These are phyloP conservation scores for Thielaviopsis populi DNA, from an alignment of 2,329 filamentous ascomycete genomes.

Conservation along the genomic window DNA sequence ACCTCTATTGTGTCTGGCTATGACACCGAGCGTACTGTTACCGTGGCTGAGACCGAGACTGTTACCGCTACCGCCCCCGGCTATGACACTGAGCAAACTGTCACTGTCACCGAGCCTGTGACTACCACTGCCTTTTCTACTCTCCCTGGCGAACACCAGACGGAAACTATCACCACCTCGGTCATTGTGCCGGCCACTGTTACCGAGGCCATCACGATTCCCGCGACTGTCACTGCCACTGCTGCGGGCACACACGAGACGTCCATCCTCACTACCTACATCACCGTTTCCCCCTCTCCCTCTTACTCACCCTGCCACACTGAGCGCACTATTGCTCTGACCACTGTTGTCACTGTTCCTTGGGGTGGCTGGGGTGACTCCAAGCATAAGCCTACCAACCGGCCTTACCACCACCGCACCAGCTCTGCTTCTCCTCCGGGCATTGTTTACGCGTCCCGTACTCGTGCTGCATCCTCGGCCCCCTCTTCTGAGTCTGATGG, in stretches of 20 bases:
- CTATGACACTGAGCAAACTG: constrained; percentile 26
- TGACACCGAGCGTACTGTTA: constrained; percentile 19
- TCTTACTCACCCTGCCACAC: constrained; percentile 5
- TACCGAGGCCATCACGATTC: constrained; percentile 11
- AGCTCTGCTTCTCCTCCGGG: not conserved
- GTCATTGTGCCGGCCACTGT: constrained; percentile 14
- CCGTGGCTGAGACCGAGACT: constrained; percentile 19
- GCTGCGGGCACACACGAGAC: constrained; percentile 11
- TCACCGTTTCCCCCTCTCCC: constrained; percentile 13
- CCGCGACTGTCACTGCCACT: constrained; percentile 14
- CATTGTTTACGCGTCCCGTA: not conserved
- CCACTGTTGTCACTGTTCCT: constrained; percentile 15
- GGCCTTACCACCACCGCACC: not conserved
- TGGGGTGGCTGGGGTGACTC: constrained; percentile 3
- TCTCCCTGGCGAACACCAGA: not conserved
- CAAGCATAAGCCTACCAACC: constrained; percentile 5
- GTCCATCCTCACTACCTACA: constrained; percentile 12
- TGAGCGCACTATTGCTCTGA: constrained; percentile 13
- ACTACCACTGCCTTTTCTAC: constrained; percentile 22
- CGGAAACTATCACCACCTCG: constrained; percentile 12
- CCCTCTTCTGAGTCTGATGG: not conserved
- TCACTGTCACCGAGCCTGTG: constrained; percentile 24
- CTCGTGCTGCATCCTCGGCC: not conserved
- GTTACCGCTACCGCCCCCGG: constrained; percentile 26
- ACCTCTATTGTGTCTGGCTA: constrained; percentile 19